These are phyloP conservation scores for Endotrypanum monterogeii DNA, from an alignment of 208 protist genomes.

Conservation along the genomic window DNA sequence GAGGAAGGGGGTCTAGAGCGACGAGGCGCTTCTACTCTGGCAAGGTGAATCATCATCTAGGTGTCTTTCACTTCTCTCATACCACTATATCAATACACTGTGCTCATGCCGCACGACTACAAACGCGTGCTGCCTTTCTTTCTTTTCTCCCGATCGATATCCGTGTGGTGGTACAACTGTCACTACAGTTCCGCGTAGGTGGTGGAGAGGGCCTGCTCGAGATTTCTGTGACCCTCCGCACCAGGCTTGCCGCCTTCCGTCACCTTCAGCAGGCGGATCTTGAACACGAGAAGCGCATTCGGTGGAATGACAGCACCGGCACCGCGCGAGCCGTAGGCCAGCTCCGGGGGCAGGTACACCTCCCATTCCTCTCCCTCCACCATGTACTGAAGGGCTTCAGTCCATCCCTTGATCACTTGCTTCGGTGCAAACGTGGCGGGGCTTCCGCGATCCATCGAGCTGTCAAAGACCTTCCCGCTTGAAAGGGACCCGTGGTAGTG, in stretches of 20 bases:
- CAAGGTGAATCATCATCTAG: too few relatives aligned
- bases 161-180: neutral
- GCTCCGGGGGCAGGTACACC: slow-evolving; percentile 71
- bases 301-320: slow-evolving; percentile 65
- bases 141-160: neutral
- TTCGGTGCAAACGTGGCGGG: slow-evolving; percentile 71
- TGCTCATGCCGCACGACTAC: neutral
- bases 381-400: slow-evolving; percentile 88
- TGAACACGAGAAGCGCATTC: slow-evolving; percentile 74
- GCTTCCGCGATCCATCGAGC: slow-evolving; percentile 57
- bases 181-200: slow-evolving; percentile 54
- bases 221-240: slow-evolving; percentile 45
- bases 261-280: slow-evolving; percentile 77
- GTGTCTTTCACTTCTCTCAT: too few relatives aligned
- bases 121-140: neutral
- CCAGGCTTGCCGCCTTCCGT: slow-evolving; percentile 55
- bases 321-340: slow-evolving; percentile 78
- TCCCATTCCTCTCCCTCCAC: slow-evolving; percentile 85
- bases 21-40: too few relatives aligned
- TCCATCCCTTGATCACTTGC: slow-evolving; percentile 86
- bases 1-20: too few relatives aligned
- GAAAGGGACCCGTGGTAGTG: slow-evolving; percentile 82
- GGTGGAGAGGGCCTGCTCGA: slow-evolving; percentile 57
- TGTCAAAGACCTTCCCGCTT: slow-evolving; percentile 84
- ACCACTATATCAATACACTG: too few relatives aligned